phyloP scores from a whole-genome alignment of 208 protist species.

The Trypanosoma melophagium region DNA sequence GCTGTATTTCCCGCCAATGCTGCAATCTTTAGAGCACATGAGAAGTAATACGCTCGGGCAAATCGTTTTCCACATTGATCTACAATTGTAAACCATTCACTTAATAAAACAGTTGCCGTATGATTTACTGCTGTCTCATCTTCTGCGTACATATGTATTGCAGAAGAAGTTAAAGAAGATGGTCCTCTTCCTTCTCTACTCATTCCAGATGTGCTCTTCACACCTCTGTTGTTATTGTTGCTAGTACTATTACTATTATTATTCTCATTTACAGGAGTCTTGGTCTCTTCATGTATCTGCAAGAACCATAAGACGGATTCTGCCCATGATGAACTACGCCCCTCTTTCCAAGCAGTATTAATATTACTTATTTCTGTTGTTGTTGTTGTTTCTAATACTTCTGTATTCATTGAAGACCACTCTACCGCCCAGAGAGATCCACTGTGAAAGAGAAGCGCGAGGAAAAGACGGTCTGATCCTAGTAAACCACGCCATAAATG shows the following conservation, averaged over 20 bases:
- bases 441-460: constrained; percentile 66
- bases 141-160: constrained; percentile 20
- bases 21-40: constrained; percentile 59
- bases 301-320: constrained; percentile 30
- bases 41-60: constrained; percentile 54
- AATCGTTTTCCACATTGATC: constrained; percentile 19
- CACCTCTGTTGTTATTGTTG: not conserved
- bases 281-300: constrained; percentile 12
- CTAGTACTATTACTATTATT: not conserved
- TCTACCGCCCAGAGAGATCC: constrained; percentile 62
- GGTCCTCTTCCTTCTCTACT: not conserved
- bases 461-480: constrained; percentile 60
- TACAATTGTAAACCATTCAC: constrained; percentile 39
- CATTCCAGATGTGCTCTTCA: not conserved
- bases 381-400: too few relatives aligned
- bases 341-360: too few relatives aligned
- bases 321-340: constrained; percentile 6
- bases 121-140: constrained; percentile 57
- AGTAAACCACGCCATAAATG: constrained; percentile 60
- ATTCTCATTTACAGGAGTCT: not conserved
- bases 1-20: constrained; percentile 48
- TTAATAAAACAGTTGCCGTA: constrained; percentile 44
- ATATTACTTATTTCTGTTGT: too few relatives aligned
- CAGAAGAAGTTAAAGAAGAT: not conserved
- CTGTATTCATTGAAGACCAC: constrained; percentile 33